Evolutionary conservation across 495 filamentous ascomycete species (phyloP).

Genomic region (Hypoxylon perforatum): DNA sequence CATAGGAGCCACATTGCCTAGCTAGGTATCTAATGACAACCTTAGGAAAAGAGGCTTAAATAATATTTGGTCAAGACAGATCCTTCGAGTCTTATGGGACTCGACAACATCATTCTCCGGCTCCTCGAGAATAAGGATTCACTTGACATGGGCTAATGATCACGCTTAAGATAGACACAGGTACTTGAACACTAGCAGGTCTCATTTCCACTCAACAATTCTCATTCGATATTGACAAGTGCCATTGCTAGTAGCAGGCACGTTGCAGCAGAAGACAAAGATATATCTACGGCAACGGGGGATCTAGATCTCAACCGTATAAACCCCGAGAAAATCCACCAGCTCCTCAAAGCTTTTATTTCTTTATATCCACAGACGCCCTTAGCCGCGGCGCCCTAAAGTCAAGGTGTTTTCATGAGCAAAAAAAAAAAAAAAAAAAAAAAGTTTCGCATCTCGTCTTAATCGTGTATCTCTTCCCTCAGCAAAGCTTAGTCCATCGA

Average conservation of each 20-base stretch:
- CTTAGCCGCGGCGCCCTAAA: constrained; percentile 25
- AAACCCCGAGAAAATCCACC: constrained; percentile 12
- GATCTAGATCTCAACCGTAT: constrained; percentile 26
- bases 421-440: constrained; percentile 33
- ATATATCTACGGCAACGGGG: constrained; percentile 14
- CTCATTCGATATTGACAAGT: constrained; percentile 29
- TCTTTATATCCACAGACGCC: constrained; percentile 29
- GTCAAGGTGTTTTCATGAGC: constrained; percentile 26
- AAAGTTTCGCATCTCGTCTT: constrained; percentile 43
- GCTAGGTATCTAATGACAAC: too few relatives aligned
- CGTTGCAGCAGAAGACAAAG: constrained; percentile 29
- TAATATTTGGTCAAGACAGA: too few relatives aligned
- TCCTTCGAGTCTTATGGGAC: too few relatives aligned
- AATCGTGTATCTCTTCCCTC: constrained; percentile 31
- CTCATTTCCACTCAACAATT: constrained; percentile 15
- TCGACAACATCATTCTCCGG: too few relatives aligned
- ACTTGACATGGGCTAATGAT: too few relatives aligned
- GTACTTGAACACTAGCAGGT: too few relatives aligned
- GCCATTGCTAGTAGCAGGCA: constrained; percentile 10
- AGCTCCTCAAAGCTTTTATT: constrained; percentile 14
- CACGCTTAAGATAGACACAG: too few relatives aligned
- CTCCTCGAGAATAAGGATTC: too few relatives aligned
- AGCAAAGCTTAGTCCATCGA: constrained; percentile 13
- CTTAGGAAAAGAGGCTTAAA: too few relatives aligned
- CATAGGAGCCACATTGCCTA: too few relatives aligned